Base-by-base conservation (phyloP, 352 stramenopile species). In the Pythium inflatum region DNA sequence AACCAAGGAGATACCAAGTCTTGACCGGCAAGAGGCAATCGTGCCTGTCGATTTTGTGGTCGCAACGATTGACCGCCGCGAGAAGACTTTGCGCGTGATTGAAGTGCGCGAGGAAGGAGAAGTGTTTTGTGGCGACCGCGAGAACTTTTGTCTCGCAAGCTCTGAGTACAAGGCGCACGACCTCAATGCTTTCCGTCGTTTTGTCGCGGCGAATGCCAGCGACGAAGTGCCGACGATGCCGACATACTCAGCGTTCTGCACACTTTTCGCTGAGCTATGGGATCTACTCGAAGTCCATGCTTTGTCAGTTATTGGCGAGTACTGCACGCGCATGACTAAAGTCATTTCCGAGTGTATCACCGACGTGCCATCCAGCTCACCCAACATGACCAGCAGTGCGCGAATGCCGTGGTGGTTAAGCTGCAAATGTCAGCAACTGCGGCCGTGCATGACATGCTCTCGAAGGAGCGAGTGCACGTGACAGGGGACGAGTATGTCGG, bases 241-340 rank as follows among this genome's bases (percentile, higher is more conserved):
- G 14, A 61, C 70, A 12, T 70, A 73, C 30, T 43, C 40, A 0
- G 66, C 62, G 2, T 85, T 87, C 46, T 79, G 71, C 68, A 78
- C n/a, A n/a, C n/a, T n/a, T n/a, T n/a, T n/a, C n/a, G n/a, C n/a
- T n/a, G n/a, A n/a, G n/a, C n/a, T n/a, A n/a, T n/a, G n/a, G n/a
- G n/a, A n/a, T n/a, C n/a, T n/a, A n/a, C n/a, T n/a, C n/a, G n/a
- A n/a, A n/a, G n/a, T n/a, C n/a, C n/a, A n/a, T n/a, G n/a, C n/a
- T n/a, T n/a, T n/a, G n/a, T n/a, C n/a, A n/a, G n/a, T n/a, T n/a
- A n/a, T n/a, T n/a, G n/a, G n/a, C n/a, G n/a, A n/a, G n/a, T n/a
- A n/a, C n/a, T n/a, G n/a, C n/a, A n/a, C n/a, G n/a, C n/a, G n/a
- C n/a, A n/a, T n/a, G n/a, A n/a, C n/a, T n/a, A n/a, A n/a, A n/a